Conservation (phyloP, 1,284 basidiomycete species). For the Irpex lacteus region DNA sequence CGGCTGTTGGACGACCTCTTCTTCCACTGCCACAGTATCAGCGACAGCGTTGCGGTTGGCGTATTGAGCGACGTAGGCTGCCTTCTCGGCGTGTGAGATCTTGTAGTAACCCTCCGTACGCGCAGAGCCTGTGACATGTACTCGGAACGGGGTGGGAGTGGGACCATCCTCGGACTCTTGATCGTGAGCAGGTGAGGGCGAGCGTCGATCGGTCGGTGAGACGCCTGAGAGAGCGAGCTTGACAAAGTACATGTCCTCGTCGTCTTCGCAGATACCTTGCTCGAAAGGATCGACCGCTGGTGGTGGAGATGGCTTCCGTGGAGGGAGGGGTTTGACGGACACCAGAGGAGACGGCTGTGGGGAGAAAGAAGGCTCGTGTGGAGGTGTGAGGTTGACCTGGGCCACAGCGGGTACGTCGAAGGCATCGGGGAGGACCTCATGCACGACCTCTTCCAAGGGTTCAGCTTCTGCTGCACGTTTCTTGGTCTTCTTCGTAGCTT, state of each 20-base stretch:
- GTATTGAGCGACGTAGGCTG: conserved; percentile 83
- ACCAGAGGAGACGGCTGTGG: conserved; percentile 33
- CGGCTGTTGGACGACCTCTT: conserved; percentile 43
- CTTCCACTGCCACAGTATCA: conserved; percentile 30
- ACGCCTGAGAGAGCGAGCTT: conserved; percentile 57
- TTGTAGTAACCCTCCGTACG: conserved; percentile 95
- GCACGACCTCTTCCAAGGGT: conserved; percentile 34
- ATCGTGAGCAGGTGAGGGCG: conserved; percentile 17
- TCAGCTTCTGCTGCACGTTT: conserved; percentile 38
- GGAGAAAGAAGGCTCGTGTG: conserved; percentile 40
- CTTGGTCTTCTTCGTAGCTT: conserved; percentile 39
- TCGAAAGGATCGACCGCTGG: conserved; percentile 57
- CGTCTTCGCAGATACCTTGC: conserved; percentile 73
- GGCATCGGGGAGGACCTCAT: conserved; percentile 49
- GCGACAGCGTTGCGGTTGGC: conserved; percentile 51
- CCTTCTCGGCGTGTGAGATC: conserved; percentile 90
- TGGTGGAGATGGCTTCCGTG: conserved; percentile 16
- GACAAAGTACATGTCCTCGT: conserved; percentile 89
- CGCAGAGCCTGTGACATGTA: conserved; percentile 79
- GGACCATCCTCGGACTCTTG: conserved; percentile 28
- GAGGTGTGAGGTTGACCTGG: conserved; percentile 48
- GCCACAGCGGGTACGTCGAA: conserved; percentile 49
- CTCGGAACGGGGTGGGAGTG: conserved; percentile 48
- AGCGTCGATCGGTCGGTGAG: not conserved
- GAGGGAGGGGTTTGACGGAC: conserved; percentile 21